Percentiles rank a stretch among this genome's conserved stretches.
These are phyloP conservation scores for Sarcomyxa edulis DNA, from an alignment of 768 basidiomycete species.

Conservation along the genomic window DNA sequence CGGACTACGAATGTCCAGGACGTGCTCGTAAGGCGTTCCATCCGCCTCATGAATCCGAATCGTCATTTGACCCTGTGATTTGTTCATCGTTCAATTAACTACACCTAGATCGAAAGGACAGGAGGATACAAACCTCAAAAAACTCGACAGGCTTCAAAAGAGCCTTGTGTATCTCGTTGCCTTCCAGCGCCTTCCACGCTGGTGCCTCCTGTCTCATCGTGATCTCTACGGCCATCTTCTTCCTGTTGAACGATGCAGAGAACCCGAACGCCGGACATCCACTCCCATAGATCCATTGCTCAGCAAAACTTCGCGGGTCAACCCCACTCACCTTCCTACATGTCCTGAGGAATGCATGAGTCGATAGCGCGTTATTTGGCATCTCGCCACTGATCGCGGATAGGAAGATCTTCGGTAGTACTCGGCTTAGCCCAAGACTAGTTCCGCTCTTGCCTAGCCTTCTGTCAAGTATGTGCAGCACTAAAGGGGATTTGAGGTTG, in stretches of 20 bases:
- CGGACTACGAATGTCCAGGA: constrained; percentile 80
- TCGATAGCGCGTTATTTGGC: constrained; percentile 79
- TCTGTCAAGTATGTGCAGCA: constrained; percentile 92
- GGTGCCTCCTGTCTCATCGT: constrained; percentile 87
- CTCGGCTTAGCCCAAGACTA: constrained; percentile 88
- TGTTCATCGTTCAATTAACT: constrained; percentile 4
- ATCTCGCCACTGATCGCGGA: constrained; percentile 92
- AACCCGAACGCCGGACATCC: constrained; percentile 92
- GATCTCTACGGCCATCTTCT: constrained; percentile 98
- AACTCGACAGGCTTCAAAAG: constrained; percentile 78
- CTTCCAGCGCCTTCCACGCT: constrained; percentile 67
- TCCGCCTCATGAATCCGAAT: constrained; percentile 99
- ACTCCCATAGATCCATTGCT: constrained; percentile 98
- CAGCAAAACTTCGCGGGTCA: constrained; percentile 87
- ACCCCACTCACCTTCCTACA: constrained; percentile 93
- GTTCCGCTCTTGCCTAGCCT: constrained; percentile 93
- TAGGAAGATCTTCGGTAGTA: constrained; percentile 91
- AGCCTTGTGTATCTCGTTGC: constrained; percentile 59
- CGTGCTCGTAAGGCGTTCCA: constrained; percentile 98
- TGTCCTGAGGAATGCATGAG: constrained; percentile 83
- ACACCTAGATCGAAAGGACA: not conserved
- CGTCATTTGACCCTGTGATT: constrained; percentile 90
- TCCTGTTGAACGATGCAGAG: constrained; percentile 89
- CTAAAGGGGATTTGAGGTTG: constrained; percentile 93
- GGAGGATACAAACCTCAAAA: constrained; percentile 64